Conservation (phyloP, 1,284 basidiomycete genomes). For the Mycosarcoma mackinlayi region DNA sequence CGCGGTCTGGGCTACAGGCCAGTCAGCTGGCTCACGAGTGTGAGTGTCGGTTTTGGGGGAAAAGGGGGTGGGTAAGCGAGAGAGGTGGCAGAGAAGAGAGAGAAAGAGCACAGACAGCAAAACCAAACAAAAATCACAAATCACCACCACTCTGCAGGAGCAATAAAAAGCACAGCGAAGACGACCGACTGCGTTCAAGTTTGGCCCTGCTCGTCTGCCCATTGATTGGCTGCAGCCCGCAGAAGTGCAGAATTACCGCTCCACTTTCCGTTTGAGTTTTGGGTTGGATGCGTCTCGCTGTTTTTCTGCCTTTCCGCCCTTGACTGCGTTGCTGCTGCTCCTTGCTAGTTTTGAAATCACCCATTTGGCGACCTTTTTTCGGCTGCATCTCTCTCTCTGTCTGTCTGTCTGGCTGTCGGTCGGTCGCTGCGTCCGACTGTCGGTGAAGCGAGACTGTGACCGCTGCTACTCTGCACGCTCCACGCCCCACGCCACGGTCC, state of each 20-base stretch:
- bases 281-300: neutral
- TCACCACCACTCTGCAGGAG: neutral
- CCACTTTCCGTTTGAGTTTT: neutral
- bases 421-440: constrained; percentile 2
- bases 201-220: constrained; percentile 34
- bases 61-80: constrained; percentile 1
- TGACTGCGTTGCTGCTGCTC: neutral
- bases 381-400: constrained; percentile 2
- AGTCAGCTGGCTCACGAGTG: neutral
- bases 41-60: neutral
- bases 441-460: no score
- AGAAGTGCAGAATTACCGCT: neutral
- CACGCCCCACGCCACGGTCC: constrained; percentile 40
- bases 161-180: neutral
- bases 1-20: neutral
- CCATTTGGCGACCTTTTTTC: no score
- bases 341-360: no score
- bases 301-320: constrained; percentile 3
- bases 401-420: constrained; percentile 16
- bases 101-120: constrained; percentile 4
- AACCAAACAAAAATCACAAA: no score
- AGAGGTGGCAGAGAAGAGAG: neutral
- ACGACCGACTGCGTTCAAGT: constrained; percentile 6
- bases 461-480: constrained; percentile 28
- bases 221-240: constrained; percentile 2